A percentile compares a stretch with the other conserved stretches of the same genome.
Conservation (phyloP, 2,329 filamentous ascomycete genomes). For the Cladosporium oxysporum region DNA sequence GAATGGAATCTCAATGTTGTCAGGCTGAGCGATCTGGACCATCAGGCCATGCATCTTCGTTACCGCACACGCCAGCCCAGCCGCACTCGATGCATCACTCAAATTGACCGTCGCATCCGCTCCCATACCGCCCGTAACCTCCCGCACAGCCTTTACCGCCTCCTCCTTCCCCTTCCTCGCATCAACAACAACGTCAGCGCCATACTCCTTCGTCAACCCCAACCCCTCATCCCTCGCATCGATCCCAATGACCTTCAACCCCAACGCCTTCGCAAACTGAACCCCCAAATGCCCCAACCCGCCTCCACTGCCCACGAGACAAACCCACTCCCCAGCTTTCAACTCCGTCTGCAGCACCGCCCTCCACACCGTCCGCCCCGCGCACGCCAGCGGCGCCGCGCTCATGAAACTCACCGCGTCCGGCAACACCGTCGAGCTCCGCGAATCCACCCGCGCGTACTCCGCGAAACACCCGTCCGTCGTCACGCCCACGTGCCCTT, state of each 20-base stretch:
- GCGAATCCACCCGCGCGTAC: constrained; percentile 54
- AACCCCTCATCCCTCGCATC: constrained; percentile 58
- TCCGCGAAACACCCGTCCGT: constrained; percentile 60
- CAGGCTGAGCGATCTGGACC: constrained; percentile 60
- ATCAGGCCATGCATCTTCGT: constrained; percentile 62
- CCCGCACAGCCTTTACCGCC: constrained; percentile 51
- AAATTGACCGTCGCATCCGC: constrained; percentile 57
- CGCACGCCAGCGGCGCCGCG: constrained; percentile 60
- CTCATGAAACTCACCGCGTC: constrained; percentile 51
- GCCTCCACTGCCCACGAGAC: constrained; percentile 43
- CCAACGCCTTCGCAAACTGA: constrained; percentile 53
- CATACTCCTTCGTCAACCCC: constrained; percentile 48
- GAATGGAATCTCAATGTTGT: constrained; percentile 43
- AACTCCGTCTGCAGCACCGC: constrained; percentile 47
- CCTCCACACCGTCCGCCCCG: constrained; percentile 55
- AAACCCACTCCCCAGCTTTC: constrained; percentile 42
- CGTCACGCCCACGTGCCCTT: constrained; percentile 53
- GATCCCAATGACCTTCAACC: constrained; percentile 55
- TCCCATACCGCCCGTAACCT: constrained; percentile 51
- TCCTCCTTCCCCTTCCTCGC: constrained; percentile 51
- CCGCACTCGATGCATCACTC: constrained; percentile 53
- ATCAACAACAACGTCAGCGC: constrained; percentile 57
- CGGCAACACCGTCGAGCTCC: constrained; percentile 51
- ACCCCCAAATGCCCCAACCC: constrained; percentile 57
- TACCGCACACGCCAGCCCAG: constrained; percentile 55